Percentiles rank a stretch among this genome's conserved stretches.
Conservation (phyloP, 1,284 basidiomycete species). For the Papiliotrema laurentii region DNA sequence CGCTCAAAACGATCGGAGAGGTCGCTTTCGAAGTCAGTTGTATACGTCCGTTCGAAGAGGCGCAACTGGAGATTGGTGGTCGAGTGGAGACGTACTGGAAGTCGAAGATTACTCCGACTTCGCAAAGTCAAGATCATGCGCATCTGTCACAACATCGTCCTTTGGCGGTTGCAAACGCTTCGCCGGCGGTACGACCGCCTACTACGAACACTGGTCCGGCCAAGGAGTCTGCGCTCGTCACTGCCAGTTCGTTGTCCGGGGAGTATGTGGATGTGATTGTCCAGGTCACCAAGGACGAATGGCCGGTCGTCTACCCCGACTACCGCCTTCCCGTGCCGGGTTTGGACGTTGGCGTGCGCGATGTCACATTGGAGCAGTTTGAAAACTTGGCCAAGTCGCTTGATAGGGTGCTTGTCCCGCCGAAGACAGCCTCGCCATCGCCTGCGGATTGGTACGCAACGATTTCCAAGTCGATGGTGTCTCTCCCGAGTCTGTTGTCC, state of each 20-base stretch:
- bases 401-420: slow-evolving; percentile 46
- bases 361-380: slow-evolving; percentile 79
- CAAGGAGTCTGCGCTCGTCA: slow-evolving; percentile 43
- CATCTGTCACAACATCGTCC: slow-evolving; percentile 47
- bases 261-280: slow-evolving; percentile 80
- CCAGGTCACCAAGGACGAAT: slow-evolving; percentile 85
- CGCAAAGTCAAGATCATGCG: slow-evolving; percentile 48
- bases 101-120: slow-evolving; percentile 64
- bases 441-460: slow-evolving; percentile 58
- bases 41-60: slow-evolving; percentile 85
- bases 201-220: slow-evolving; percentile 1
- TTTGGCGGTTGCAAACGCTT: slow-evolving; percentile 41
- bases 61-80: slow-evolving; percentile 93
- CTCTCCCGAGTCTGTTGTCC: slow-evolving; percentile 67
- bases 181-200: slow-evolving; percentile 30
- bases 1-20: slow-evolving; percentile 92
- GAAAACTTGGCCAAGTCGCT: slow-evolving; percentile 58
- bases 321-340: slow-evolving; percentile 67
- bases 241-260: slow-evolving; percentile 60
- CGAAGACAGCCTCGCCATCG: slow-evolving; percentile 28
- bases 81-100: slow-evolving; percentile 97
- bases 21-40: slow-evolving; percentile 85
- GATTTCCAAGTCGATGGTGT: slow-evolving; percentile 60
- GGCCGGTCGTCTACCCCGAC: slow-evolving; percentile 74
- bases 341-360: slow-evolving; percentile 74